Percentiles rank a stretch among this genome's conserved stretches.
These are phyloP conservation scores for Dioszegia hungarica DNA, from an alignment of 768 basidiomycete genomes.

Conservation along the genomic window DNA sequence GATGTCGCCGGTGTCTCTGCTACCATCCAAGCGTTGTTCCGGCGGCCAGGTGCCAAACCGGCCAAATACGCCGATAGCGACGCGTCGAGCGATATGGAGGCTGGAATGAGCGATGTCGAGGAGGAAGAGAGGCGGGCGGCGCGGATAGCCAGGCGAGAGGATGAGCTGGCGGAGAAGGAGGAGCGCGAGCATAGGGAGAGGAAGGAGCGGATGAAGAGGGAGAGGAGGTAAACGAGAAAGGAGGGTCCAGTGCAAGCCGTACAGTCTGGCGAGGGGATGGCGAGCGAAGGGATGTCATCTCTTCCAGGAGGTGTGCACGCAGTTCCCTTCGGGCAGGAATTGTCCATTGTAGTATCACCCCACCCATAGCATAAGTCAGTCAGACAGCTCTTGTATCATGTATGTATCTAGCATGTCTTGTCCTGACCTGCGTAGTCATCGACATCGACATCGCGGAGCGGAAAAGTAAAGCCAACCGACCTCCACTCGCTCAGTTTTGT, in stretches of 20 bases:
- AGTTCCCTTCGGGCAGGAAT: too few relatives aligned
- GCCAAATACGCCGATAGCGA: conserved; percentile 17
- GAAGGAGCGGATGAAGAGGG: conserved; percentile 32
- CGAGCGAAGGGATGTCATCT: too few relatives aligned
- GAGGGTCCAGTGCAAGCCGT: too few relatives aligned
- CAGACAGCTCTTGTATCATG: background rate
- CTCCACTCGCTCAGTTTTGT: too few relatives aligned
- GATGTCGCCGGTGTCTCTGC: conserved; percentile 16
- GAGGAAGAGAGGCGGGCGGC: conserved; percentile 32
- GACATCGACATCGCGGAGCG: too few relatives aligned
- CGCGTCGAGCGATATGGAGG: conserved; percentile 40
- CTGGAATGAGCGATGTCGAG: conserved; percentile 37
- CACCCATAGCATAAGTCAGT: too few relatives aligned
- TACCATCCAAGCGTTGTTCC: conserved; percentile 32
- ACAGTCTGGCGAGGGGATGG: too few relatives aligned
- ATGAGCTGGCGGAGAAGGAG: conserved; percentile 31
- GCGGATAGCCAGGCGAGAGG: conserved; percentile 35
- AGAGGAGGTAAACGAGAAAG: conserved; percentile 10
- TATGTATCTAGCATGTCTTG: background rate
- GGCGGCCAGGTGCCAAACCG: conserved; percentile 20
- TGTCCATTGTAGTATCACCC: too few relatives aligned
- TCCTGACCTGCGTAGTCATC: too few relatives aligned
- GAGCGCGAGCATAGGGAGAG: conserved; percentile 24
- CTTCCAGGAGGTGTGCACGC: too few relatives aligned
- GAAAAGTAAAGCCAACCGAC: too few relatives aligned